These are phyloP conservation scores for Vicia villosa DNA, from an alignment of 306 rosid genomes.

Conservation along the genomic window DNA sequence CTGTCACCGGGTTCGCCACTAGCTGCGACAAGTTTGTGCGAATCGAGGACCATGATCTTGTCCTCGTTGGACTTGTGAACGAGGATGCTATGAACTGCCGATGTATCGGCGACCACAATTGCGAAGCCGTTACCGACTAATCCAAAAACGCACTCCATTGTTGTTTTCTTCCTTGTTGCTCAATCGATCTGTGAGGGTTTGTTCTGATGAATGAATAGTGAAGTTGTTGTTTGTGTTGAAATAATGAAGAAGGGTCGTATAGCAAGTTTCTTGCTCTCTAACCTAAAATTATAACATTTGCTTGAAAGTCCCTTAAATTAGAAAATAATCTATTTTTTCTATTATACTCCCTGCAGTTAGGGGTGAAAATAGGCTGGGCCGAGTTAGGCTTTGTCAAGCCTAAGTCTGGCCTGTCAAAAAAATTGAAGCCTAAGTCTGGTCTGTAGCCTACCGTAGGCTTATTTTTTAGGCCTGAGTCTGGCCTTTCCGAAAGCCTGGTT, in stretches of 20 bases:
- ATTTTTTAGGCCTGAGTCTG: too few species aligned
- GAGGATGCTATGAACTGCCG: conserved; percentile 91
- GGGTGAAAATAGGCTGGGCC: too few species aligned
- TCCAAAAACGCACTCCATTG: conserved; percentile 89
- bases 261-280: background rate
- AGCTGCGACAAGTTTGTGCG: conserved; percentile 97
- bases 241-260: background rate
- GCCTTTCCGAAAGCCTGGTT: too few species aligned
- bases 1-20: conserved; percentile 97
- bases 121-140: conserved; percentile 80
- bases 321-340: background rate
- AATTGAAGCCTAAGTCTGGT: too few species aligned
- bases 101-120: conserved; percentile 83
- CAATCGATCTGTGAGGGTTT: background rate
- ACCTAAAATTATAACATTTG: background rate
- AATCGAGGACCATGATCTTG: conserved; percentile 97
- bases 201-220: background rate
- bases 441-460: too few species aligned
- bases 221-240: background rate
- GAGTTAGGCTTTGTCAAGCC: too few species aligned
- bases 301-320: background rate
- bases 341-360: too few species aligned
- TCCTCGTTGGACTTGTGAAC: conserved; percentile 96
- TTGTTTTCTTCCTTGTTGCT: background rate
- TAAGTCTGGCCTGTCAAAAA: too few species aligned